Evolutionary conservation across 441 rosid genomes (phyloP), one percentile per base, ranked within the genome.

Genomic region (Euphorbia neoarborescens): DNA sequence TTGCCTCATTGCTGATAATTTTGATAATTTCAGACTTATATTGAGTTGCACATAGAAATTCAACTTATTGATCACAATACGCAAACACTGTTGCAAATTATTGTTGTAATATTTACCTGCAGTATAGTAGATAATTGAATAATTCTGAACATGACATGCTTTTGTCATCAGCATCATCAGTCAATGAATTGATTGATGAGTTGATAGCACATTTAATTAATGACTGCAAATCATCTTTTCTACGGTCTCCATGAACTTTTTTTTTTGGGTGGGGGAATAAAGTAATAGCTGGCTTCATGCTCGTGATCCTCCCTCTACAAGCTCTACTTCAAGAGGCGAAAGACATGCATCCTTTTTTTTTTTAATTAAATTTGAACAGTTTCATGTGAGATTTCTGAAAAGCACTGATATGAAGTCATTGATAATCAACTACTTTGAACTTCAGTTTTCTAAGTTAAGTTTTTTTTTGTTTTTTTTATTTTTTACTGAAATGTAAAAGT

Each of bases 371-470:
- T n/a, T n/a, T n/a, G n/a, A n/a, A n/a, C n/a, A n/a, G n/a, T n/a
- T n/a, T n/a, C n/a, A n/a, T n/a, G n/a, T n/a, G n/a, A n/a, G n/a
- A n/a, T n/a, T 37, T 37, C 25, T 32, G 17, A 57, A 25, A 8
- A 59, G 54, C 22, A 60, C 24, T 10, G 3, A 35, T 6, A 15
- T 35, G 40, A 25, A 38, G 7, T 56, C 14, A 38, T 63, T 38
- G 14, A n/a, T 24, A 48, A 24, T 54, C 11, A 57, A 62, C 62
- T 64, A 51, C 56, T 34, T 68, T 48, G 30, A 40, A 28, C 4
- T 71, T 58, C 32, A 70, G 65, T 40, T 32, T 71, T 40, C 20
- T 63, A 48, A 48, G 12, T 30, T 24, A 66, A 37, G 38, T 56
- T 56, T 40, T 50, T 53, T 17, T 8, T n/a, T 1, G 11, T 15